phyloP scores from a whole-genome alignment of 306 rosid genomes.

The Alnus rubra region DNA sequence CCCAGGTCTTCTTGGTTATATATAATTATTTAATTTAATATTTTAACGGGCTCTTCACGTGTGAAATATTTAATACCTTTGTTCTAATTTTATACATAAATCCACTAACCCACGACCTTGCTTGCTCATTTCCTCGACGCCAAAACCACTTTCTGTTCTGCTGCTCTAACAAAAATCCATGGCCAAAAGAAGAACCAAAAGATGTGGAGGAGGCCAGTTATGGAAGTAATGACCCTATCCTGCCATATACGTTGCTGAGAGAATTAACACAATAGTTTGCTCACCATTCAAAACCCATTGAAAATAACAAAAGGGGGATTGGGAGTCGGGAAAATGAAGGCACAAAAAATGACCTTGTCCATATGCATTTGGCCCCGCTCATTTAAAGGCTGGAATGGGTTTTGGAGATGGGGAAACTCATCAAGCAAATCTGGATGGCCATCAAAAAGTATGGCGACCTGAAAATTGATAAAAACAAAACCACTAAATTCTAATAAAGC shows the following conservation, averaged over 20 bases:
- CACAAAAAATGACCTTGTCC: slow-evolving; percentile 50
- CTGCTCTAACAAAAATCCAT: too few species aligned
- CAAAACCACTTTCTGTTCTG: too few species aligned
- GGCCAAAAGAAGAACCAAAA: too few species aligned
- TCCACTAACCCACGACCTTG: too few species aligned
- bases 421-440: slow-evolving; percentile 80
- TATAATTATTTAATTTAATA: too few species aligned
- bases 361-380: slow-evolving; percentile 63
- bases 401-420: slow-evolving; percentile 66
- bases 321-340: not conserved
- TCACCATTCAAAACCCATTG: slow-evolving; percentile 18
- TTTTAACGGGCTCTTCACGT: too few species aligned
- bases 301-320: slow-evolving; percentile 1
- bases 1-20: too few species aligned
- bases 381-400: slow-evolving; percentile 57
- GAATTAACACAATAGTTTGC: slow-evolving; percentile 15
- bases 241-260: slow-evolving; percentile 68
- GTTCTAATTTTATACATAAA: too few species aligned
- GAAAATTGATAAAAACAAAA: slow-evolving; percentile 4
- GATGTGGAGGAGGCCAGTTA: too few species aligned
- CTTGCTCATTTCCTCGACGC: too few species aligned
- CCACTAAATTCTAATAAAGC: not conserved
- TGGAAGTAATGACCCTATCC: slow-evolving; percentile 45
- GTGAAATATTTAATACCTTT: too few species aligned
- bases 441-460: slow-evolving; percentile 82